Percentiles rank a stretch among this genome's conserved stretches.
phyloP scores from a whole-genome alignment of 495 filamentous ascomycete genomes.

The Penicillium verhagenii region DNA sequence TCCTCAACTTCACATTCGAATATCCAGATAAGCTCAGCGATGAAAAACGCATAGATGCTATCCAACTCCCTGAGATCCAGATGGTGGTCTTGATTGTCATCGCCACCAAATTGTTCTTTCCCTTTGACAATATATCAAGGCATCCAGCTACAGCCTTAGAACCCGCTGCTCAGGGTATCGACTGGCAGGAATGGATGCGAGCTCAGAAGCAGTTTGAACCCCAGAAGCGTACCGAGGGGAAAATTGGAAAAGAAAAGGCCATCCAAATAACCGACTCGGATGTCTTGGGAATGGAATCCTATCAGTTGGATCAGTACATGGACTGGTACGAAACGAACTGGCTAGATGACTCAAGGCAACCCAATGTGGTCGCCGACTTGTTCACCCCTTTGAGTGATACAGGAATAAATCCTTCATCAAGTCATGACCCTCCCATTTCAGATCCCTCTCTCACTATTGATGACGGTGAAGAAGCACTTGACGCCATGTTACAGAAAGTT shows the following conservation, averaged over 20 bases:
- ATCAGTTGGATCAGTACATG: constrained; percentile 78
- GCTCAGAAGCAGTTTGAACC: constrained; percentile 47
- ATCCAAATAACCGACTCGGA: constrained; percentile 63
- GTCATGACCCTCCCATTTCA: not conserved
- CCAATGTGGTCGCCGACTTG: constrained; percentile 46
- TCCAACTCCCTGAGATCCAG: constrained; percentile 67
- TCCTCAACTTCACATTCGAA: constrained; percentile 56
- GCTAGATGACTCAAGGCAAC: constrained; percentile 41
- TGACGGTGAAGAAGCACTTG: constrained; percentile 25
- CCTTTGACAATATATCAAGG: constrained; percentile 64
- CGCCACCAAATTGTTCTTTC: constrained; percentile 73
- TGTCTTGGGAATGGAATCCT: constrained; percentile 62
- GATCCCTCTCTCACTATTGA: not conserved
- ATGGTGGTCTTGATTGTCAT: constrained; percentile 72
- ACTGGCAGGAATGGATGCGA: constrained; percentile 71
- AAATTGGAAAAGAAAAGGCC: constrained; percentile 38
- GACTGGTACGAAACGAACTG: constrained; percentile 84
- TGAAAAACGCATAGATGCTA: constrained; percentile 25
- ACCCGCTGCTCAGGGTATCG: constrained; percentile 57
- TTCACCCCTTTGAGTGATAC: constrained; percentile 47
- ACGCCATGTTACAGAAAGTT: constrained; percentile 36
- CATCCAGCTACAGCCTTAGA: constrained; percentile 57
- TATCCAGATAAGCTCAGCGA: constrained; percentile 45
- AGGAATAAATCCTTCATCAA: constrained; percentile 13
- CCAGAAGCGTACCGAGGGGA: constrained; percentile 21